phyloP scores from a whole-genome alignment of 805 yeast genomes.

The Candida patagonica region DNA sequence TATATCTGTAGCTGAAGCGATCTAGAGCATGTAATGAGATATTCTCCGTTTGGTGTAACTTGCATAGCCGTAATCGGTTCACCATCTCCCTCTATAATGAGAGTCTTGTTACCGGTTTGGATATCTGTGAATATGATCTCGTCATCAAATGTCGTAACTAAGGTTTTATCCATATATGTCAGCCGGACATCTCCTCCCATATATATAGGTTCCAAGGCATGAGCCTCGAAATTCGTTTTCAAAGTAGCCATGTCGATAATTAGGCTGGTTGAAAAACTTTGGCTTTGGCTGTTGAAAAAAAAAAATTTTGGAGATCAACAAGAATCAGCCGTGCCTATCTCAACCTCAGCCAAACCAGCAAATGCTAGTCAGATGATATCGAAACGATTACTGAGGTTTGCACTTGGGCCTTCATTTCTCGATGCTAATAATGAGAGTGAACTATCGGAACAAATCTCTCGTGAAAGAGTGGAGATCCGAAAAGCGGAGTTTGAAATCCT shows the following conservation, averaged over 20 bases:
- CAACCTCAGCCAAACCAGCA: background rate
- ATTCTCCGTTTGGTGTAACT: conserved; percentile 65
- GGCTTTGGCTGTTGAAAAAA: conserved; percentile 1
- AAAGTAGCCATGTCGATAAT: conserved; percentile 10
- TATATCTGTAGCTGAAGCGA: conserved; percentile 73
- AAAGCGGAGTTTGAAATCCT: conserved; percentile 9
- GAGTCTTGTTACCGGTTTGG: conserved; percentile 45
- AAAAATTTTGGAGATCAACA: background rate
- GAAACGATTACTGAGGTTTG: conserved; percentile 17
- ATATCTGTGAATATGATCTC: conserved; percentile 65
- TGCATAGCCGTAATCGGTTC: conserved; percentile 66
- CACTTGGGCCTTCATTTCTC: conserved; percentile 18
- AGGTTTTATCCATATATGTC: conserved; percentile 45
- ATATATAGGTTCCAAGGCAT: conserved; percentile 69
- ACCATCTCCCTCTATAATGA: conserved; percentile 74
- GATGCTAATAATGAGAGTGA: conserved; percentile 11
- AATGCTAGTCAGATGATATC: conserved; percentile 17
- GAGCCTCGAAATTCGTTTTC: conserved; percentile 36
- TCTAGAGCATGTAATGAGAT: conserved; percentile 67
- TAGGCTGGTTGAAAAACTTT: conserved; percentile 2
- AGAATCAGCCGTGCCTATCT: background rate
- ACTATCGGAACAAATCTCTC: conserved; percentile 6
- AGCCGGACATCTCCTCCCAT: conserved; percentile 76
- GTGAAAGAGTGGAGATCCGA: conserved; percentile 2
- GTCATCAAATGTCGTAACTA: conserved; percentile 77